These are phyloP conservation scores for Karstenula rhodostoma DNA, from an alignment of 2,329 filamentous ascomycete genomes.

Conservation along the genomic window DNA sequence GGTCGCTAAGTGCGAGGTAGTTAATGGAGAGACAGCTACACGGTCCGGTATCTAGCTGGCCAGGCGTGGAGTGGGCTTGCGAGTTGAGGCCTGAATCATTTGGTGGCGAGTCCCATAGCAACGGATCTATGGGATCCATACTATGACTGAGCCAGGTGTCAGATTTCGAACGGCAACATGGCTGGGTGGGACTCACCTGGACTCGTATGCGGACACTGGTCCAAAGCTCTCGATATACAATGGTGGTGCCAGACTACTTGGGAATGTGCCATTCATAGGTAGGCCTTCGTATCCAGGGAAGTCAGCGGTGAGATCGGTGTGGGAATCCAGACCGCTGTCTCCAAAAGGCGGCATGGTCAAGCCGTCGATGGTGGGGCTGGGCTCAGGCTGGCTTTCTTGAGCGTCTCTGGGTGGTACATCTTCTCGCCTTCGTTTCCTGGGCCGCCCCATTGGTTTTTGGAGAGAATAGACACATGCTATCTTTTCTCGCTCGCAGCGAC, in stretches of 20 bases:
- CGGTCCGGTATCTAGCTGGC: constrained; percentile 23
- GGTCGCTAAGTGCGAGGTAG: constrained; percentile 54
- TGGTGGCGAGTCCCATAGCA: constrained; percentile 7
- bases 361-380: constrained; percentile 11
- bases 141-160: not conserved
- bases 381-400: constrained; percentile 14
- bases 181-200: constrained; percentile 5
- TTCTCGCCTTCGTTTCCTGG: constrained; percentile 56
- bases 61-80: constrained; percentile 3
- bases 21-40: constrained; percentile 58
- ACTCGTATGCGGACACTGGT: not conserved
- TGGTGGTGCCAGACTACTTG: not conserved
- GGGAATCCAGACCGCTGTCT: constrained; percentile 24
- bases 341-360: constrained; percentile 16
- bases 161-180: not conserved
- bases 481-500: constrained; percentile 52
- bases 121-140: constrained; percentile 10
- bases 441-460: constrained; percentile 60
- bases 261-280: not conserved
- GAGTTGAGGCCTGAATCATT: not conserved
- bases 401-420: constrained; percentile 22
- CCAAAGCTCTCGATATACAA: constrained; percentile 3
- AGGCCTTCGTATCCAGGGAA: constrained; percentile 19
- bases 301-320: constrained; percentile 8
- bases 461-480: constrained; percentile 57